phyloP scores from a whole-genome alignment of 768 basidiomycete genomes.

The Suillus cothurnatus region DNA sequence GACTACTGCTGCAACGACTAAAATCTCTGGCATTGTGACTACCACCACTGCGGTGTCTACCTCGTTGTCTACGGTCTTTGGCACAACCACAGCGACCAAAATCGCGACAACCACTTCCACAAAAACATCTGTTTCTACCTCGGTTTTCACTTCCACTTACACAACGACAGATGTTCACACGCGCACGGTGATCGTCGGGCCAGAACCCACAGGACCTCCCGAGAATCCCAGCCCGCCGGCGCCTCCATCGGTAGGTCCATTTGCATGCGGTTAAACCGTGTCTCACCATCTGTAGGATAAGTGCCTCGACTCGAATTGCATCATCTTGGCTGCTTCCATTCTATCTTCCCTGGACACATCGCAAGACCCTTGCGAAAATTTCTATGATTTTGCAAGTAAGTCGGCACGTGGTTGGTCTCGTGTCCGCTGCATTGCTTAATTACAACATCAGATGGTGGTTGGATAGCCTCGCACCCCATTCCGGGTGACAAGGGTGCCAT shows the following conservation, averaged over 20 bases:
- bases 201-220: constrained; percentile 42
- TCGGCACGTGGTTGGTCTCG: constrained; percentile 20
- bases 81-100: constrained; percentile 39
- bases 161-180: constrained; percentile 39
- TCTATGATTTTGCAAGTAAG: constrained; percentile 91
- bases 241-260: constrained; percentile 50
- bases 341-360: constrained; percentile 77
- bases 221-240: constrained; percentile 55
- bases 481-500: constrained; percentile 82
- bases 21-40: constrained; percentile 29
- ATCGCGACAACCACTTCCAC: constrained; percentile 45
- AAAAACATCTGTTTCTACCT: constrained; percentile 39
- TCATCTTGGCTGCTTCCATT: constrained; percentile 80
- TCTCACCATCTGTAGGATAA: constrained; percentile 44
- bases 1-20: constrained; percentile 27
- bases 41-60: constrained; percentile 38
- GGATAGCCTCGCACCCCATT: constrained; percentile 80
- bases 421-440: constrained; percentile 12
- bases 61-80: constrained; percentile 33
- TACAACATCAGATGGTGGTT: constrained; percentile 71
- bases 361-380: constrained; percentile 93
- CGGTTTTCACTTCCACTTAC: constrained; percentile 34
- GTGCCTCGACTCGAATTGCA: constrained; percentile 81
- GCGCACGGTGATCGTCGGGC: constrained; percentile 43
- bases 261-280: neutral